Evolutionary conservation across 2,329 filamentous ascomycete genomes (phyloP).

Genomic region (Botrytis pseudocinerea): DNA sequence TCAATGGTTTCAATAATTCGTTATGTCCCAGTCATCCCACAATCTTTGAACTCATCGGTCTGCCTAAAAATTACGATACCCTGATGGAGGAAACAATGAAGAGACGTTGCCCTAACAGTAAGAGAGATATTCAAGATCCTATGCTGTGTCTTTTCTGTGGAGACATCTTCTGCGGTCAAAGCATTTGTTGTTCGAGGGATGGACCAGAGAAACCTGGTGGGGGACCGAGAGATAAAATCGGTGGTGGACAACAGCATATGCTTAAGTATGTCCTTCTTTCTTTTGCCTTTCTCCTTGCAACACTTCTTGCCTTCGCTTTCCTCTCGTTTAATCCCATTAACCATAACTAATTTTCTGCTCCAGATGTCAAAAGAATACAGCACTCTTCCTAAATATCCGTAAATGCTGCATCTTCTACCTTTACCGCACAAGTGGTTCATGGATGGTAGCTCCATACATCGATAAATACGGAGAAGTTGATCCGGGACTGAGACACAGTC

Average conservation of each 20-base stretch:
- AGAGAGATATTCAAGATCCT: conserved; percentile 87
- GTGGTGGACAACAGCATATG: conserved; percentile 90
- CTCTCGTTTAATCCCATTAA: conserved; percentile 9
- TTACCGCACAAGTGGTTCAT: conserved; percentile 79
- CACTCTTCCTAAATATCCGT: conserved; percentile 94
- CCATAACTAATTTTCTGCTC: conserved; percentile 32
- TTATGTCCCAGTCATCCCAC: conserved; percentile 71
- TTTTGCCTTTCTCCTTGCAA: background rate
- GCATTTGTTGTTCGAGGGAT: conserved; percentile 80
- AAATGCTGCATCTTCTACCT: conserved; percentile 92
- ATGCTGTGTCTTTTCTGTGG: conserved; percentile 93
- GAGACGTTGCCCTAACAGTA: conserved; percentile 80
- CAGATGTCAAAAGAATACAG: conserved; percentile 85
- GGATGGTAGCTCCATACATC: conserved; percentile 85
- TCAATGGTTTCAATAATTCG: background rate
- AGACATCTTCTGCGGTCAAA: conserved; percentile 94
- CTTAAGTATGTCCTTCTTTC: conserved; percentile 47
- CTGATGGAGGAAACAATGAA: conserved; percentile 90
- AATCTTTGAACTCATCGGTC: conserved; percentile 89
- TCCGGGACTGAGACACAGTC: conserved; percentile 80
- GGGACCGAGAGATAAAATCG: conserved; percentile 53
- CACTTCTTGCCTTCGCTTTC: background rate
- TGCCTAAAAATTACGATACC: conserved; percentile 89
- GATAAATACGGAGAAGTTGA: conserved; percentile 96
- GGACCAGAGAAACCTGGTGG: conserved; percentile 41